Evolutionary conservation across 805 yeast species (phyloP).

Genomic region (Zygosaccharomyces kombuchaensis): DNA sequence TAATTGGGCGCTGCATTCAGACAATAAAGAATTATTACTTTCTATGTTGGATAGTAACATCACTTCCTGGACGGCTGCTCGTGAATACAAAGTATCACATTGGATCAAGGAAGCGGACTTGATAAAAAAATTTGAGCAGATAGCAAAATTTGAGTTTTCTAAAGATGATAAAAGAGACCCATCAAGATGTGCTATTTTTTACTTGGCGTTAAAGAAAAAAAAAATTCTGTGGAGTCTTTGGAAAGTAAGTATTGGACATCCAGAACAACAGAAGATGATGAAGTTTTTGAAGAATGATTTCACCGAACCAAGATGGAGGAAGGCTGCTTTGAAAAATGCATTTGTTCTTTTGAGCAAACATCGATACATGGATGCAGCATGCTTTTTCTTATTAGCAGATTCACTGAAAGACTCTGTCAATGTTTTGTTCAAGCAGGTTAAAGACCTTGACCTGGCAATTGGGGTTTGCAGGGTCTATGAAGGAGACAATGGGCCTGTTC

Average conservation of each 20-base stretch:
- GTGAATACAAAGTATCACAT: slow-evolving; percentile 59
- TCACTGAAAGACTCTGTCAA: slow-evolving; percentile 71
- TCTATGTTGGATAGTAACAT: slow-evolving; percentile 41
- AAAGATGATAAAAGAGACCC: slow-evolving; percentile 62
- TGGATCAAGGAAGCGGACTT: slow-evolving; percentile 58
- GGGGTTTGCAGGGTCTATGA: slow-evolving; percentile 77
- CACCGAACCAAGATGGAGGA: slow-evolving; percentile 66
- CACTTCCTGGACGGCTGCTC: slow-evolving; percentile 53
- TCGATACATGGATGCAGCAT: slow-evolving; percentile 80
- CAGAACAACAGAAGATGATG: slow-evolving; percentile 79
- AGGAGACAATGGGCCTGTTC: slow-evolving; percentile 53
- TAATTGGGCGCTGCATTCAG: slow-evolving; percentile 83
- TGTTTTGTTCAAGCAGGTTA: slow-evolving; percentile 62
- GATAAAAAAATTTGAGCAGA: slow-evolving; percentile 52
- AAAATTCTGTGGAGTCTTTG: slow-evolving; percentile 75
- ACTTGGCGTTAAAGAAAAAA: slow-evolving; percentile 73
- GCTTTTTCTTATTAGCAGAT: slow-evolving; percentile 77
- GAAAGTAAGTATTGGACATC: slow-evolving; percentile 70
- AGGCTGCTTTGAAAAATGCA: slow-evolving; percentile 91
- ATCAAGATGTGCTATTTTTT: slow-evolving; percentile 64
- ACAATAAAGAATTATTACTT: slow-evolving; percentile 63
- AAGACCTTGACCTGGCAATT: slow-evolving; percentile 70
- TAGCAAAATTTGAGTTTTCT: slow-evolving; percentile 70
- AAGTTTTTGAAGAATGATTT: slow-evolving; percentile 77
- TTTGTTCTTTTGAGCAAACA: slow-evolving; percentile 87